Conservation (phyloP, 108 stramenopile genomes). For the Chaetoceros tenuissimus region DNA sequence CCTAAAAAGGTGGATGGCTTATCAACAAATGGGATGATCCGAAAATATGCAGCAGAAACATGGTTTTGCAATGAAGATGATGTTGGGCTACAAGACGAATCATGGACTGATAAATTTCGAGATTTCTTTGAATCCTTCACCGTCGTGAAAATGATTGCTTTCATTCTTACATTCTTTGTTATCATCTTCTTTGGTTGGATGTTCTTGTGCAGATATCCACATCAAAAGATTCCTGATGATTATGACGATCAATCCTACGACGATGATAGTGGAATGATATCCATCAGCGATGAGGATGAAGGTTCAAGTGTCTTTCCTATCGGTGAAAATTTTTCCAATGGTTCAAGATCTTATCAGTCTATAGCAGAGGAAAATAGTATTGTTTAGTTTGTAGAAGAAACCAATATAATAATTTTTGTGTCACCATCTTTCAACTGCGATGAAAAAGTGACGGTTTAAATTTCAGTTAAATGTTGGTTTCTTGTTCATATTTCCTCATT, state of each 20-base stretch:
- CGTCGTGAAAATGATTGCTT: not conserved
- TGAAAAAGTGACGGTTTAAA: too few relatives aligned
- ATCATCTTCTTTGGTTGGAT: not conserved
- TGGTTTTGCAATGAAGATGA: not conserved
- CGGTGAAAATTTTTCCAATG: not conserved
- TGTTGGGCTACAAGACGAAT: not conserved
- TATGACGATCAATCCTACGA: not conserved
- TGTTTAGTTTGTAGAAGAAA: too few relatives aligned
- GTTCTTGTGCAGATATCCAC: not conserved
- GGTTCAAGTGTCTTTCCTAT: not conserved
- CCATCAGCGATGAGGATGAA: not conserved
- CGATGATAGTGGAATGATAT: not conserved
- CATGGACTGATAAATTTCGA: not conserved
- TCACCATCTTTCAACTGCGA: too few relatives aligned
- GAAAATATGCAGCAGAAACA: not conserved
- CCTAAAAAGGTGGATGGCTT: not conserved
- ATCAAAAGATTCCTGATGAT: not conserved
- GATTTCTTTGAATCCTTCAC: not conserved
- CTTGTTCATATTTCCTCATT: too few relatives aligned
- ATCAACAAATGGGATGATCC: not conserved
- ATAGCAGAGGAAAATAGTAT: not conserved
- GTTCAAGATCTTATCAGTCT: not conserved
- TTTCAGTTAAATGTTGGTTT: too few relatives aligned
- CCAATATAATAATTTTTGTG: too few relatives aligned
- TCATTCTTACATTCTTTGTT: not conserved